A percentile compares a stretch with the other conserved stretches of the same genome.
Conservation (phyloP, 2,329 filamentous ascomycete genomes). For the Penicillium sp. region DNA sequence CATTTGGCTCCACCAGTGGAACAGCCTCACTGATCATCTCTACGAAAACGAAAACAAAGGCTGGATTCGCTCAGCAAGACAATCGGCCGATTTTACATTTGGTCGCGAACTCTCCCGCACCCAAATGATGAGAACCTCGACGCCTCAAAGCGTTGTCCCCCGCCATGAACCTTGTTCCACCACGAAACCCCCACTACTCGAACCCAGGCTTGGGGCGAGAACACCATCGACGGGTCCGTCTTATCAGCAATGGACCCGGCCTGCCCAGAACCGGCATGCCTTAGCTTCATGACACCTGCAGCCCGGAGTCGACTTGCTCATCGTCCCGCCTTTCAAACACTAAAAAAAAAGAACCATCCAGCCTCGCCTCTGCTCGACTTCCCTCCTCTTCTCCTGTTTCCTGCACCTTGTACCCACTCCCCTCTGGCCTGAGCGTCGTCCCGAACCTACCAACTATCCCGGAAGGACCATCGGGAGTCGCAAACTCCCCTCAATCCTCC, state of each 20-base stretch:
- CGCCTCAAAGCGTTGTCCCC: not conserved
- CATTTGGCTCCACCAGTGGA: slow-evolving; percentile 14
- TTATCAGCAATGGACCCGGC: slow-evolving; percentile 14
- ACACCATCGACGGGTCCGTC: slow-evolving; percentile 5
- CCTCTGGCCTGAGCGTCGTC: slow-evolving; percentile 26
- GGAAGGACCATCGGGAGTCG: not conserved
- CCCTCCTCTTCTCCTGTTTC: not conserved
- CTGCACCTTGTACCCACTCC: slow-evolving; percentile 13
- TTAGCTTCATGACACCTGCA: slow-evolving; percentile 17
- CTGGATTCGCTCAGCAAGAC: too few species aligned
- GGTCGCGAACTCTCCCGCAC: too few species aligned
- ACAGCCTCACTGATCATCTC: slow-evolving; percentile 6
- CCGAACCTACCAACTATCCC: slow-evolving; percentile 9
- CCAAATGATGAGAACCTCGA: too few species aligned
- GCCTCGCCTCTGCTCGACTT: slow-evolving; percentile 7
- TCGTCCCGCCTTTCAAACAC: slow-evolving; percentile 5
- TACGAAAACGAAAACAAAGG: not conserved
- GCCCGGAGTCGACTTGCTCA: slow-evolving; percentile 16
- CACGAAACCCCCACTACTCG: slow-evolving; percentile 2
- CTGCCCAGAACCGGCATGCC: slow-evolving; percentile 7
- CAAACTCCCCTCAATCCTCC: not conserved
- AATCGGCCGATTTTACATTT: too few species aligned
- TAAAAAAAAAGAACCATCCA: slow-evolving; percentile 7
- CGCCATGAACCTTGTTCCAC: slow-evolving; percentile 10
- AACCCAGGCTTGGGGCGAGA: slow-evolving; percentile 1